A percentile compares a stretch with the other conserved stretches of the same genome.
These are phyloP conservation scores for Davidsoniella australis DNA, from an alignment of 2,329 filamentous ascomycete genomes.

Conservation along the genomic window DNA sequence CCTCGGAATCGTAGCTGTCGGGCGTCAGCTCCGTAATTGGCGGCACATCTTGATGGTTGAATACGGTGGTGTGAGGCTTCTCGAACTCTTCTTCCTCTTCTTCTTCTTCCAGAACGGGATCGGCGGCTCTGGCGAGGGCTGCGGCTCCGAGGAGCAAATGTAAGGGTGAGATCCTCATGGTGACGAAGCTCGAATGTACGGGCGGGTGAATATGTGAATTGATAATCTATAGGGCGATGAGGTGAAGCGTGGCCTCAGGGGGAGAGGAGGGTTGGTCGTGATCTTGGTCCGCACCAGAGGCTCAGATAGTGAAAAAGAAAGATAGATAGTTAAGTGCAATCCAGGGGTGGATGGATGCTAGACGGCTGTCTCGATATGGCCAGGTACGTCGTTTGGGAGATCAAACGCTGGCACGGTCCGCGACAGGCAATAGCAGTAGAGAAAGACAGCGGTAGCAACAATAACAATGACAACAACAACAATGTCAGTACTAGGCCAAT, in stretches of 20 bases:
- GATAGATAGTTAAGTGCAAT: too few species aligned
- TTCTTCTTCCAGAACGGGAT: conserved; percentile 20
- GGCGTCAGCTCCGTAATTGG: conserved; percentile 44
- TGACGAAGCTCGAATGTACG: conserved; percentile 9
- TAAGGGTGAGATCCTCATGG: conserved; percentile 29
- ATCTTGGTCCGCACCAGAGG: too few species aligned
- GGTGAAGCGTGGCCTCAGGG: too few species aligned
- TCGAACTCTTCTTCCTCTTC: conserved; percentile 17
- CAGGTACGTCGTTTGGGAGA: too few species aligned
- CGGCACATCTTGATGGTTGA: conserved; percentile 51
- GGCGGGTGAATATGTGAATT: not conserved
- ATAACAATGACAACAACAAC: conserved; percentile 11
- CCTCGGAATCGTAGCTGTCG: conserved; percentile 37
- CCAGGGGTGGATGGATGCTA: too few species aligned
- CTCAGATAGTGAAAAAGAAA: too few species aligned
- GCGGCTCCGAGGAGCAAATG: conserved; percentile 31
- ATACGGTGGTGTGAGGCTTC: conserved; percentile 30
- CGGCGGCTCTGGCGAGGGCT: conserved; percentile 20
- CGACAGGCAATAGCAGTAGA: too few species aligned
- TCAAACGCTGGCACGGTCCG: too few species aligned
- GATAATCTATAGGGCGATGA: too few species aligned
- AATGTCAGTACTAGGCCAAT: not conserved
- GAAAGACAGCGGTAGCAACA: conserved; percentile 2
- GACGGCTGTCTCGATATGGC: too few species aligned
- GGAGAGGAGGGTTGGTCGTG: not conserved